These are phyloP conservation scores for Solanum rostratum DNA, from an alignment of 257 asterid genomes.

Conservation along the genomic window DNA sequence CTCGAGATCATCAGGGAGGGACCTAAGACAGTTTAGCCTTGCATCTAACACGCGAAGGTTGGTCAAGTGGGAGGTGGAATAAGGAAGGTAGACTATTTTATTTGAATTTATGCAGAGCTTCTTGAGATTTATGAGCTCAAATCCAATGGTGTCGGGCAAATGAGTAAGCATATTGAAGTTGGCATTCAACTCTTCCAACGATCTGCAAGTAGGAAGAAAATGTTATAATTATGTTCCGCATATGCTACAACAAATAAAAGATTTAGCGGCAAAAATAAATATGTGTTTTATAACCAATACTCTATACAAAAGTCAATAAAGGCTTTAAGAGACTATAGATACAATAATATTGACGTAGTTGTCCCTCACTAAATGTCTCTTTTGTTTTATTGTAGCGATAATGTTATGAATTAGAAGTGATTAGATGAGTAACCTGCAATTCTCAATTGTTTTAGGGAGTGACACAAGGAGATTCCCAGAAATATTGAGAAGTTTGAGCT, in stretches of 20 bases:
- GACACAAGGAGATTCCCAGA: constrained; percentile 63
- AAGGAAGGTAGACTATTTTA: constrained; percentile 60
- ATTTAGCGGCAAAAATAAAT: too few species aligned
- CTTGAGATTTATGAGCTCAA: constrained; percentile 54
- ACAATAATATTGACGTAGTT: too few species aligned
- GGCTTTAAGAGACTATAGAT: not conserved
- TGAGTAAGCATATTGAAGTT: constrained; percentile 69
- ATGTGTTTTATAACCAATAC: too few species aligned
- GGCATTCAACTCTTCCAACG: constrained; percentile 67
- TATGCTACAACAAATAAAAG: too few species aligned
- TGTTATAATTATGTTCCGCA: not conserved
- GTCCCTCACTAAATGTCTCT: too few species aligned
- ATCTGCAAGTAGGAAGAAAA: constrained; percentile 25
- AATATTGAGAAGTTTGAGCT: constrained; percentile 62
- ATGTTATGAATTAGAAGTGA: not conserved
- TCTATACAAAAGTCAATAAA: too few species aligned
- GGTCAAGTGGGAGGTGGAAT: constrained; percentile 69
- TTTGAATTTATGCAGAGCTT: constrained; percentile 70
- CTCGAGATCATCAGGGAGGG: constrained; percentile 82
- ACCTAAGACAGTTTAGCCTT: constrained; percentile 66
- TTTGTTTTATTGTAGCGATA: not conserved
- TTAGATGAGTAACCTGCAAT: constrained; percentile 50
- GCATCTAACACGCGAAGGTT: constrained; percentile 67
- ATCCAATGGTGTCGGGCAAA: constrained; percentile 72
- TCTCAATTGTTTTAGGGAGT: constrained; percentile 65